A percentile compares a stretch with the other conserved stretches of the same genome.
phyloP scores from a whole-genome alignment of 2,329 filamentous ascomycete genomes.

The Botrytis pseudocinerea region DNA sequence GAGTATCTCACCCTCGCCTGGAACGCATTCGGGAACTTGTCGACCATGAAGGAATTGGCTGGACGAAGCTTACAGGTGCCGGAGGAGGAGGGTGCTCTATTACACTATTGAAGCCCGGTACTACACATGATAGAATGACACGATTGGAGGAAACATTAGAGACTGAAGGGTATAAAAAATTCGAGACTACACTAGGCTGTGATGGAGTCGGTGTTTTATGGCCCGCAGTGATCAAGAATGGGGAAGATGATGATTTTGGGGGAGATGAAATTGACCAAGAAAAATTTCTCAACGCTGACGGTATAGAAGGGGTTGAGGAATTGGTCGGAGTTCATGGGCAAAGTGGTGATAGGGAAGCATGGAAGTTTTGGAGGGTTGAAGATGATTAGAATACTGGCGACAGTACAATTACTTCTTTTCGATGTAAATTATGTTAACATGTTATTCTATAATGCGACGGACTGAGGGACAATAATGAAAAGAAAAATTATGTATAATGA shows the following conservation, averaged over 20 bases:
- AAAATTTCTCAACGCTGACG: slow-evolving; percentile 80
- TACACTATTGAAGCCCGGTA: slow-evolving; percentile 74
- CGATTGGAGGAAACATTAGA: slow-evolving; percentile 65
- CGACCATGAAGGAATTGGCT: slow-evolving; percentile 85
- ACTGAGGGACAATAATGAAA: slow-evolving; percentile 2
- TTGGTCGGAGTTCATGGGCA: slow-evolving; percentile 78
- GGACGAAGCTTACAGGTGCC: slow-evolving; percentile 96
- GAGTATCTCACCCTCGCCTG: slow-evolving; percentile 90
- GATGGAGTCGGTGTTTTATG: slow-evolving; percentile 93
- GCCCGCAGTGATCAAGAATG: slow-evolving; percentile 87
- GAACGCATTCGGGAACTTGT: slow-evolving; percentile 90
- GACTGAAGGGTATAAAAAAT: slow-evolving; percentile 76
- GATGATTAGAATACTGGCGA: slow-evolving; percentile 37
- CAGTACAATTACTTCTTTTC: slow-evolving; percentile 22
- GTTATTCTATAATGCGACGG: slow-evolving; percentile 11
- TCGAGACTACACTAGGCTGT: slow-evolving; percentile 86
- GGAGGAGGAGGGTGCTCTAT: slow-evolving; percentile 96
- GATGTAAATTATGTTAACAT: slow-evolving; percentile 19
- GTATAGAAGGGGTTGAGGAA: slow-evolving; percentile 80
- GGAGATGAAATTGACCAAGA: slow-evolving; percentile 93
- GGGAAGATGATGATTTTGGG: slow-evolving; percentile 72
- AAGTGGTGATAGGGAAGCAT: slow-evolving; percentile 70
- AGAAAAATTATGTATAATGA: background rate
- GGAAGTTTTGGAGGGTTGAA: slow-evolving; percentile 82
- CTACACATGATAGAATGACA: slow-evolving; percentile 56